Base-by-base conservation (phyloP, 345 rosid genomes). In the Boechera divaricarpa region DNA sequence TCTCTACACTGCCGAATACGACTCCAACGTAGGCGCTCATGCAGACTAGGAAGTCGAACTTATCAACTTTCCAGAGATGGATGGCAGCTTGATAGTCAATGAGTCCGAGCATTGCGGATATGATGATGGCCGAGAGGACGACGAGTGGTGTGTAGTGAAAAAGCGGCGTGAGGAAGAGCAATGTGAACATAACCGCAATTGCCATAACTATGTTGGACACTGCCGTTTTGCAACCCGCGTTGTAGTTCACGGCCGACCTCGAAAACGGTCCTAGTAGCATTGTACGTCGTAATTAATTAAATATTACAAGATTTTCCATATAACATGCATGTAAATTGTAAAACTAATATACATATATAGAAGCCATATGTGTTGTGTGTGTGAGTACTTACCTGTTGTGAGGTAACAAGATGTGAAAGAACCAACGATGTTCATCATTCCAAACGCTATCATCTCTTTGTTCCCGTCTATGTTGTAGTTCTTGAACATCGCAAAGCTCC, bases 371-470 rank as follows among this genome's bases (percentile, higher is more conserved):
- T 5, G 13, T 26, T 58, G n/a, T 33, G 26, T 71, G 24, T 31
- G 31, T 21, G 21, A 13, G 52, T 18, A 52, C 16, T 7, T 67
- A 93, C 98, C 98, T 45, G 97, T 79, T 10, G 94, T 88, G 65
- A 95, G 78, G 83, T 92, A 92, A 78, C 98, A 95, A 32, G 99
- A 95, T 54, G 98, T 89, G 87, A 89, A 83, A 10, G 99, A 92
- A 55, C 98, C 99, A 6, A 81, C 92, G 7, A 95, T 88, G 82
- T 95, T 95, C 99, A 95, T 95, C 81, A 86, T 68, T 29, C 99
- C 99, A 53, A 95, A 77, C 4, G 98, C 99, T 24, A 95, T 86
- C 99, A 95, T 95, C 77, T 95, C 99, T 75, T 93, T 95, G 90
- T 95, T 93, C 2, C 98, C 97, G 69, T 95, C 98, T 39, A 90